These are phyloP conservation scores for Arthroderma uncinatum DNA, from an alignment of 2,329 filamentous ascomycete species.

Conservation along the genomic window DNA sequence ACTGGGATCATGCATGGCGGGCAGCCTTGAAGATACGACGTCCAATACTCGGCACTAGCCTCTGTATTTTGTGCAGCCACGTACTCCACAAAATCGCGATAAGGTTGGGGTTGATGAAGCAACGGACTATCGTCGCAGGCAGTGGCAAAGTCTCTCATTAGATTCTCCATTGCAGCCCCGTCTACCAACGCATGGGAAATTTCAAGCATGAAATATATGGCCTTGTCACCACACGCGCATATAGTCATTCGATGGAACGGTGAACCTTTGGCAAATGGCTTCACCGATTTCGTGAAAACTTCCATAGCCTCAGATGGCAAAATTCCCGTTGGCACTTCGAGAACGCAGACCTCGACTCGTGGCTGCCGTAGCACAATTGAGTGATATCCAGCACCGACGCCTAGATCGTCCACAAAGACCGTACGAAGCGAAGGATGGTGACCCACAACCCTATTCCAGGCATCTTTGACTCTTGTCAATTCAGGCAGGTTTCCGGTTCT, in stretches of 20 bases:
- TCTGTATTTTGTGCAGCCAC: slow-evolving; percentile 15
- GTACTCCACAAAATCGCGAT: slow-evolving; percentile 25
- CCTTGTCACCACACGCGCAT: not conserved
- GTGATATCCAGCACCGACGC: not conserved
- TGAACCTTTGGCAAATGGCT: slow-evolving; percentile 4
- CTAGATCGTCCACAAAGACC: not conserved
- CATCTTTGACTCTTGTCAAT: not conserved
- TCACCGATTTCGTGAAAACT: slow-evolving; percentile 2
- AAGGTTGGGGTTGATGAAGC: not conserved
- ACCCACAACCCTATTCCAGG: slow-evolving; percentile 3
- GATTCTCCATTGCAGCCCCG: slow-evolving; percentile 31
- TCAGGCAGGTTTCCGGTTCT: not conserved
- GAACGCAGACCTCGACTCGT: not conserved
- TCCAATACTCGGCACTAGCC: slow-evolving; percentile 18
- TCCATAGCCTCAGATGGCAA: not conserved
- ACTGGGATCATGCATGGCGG: slow-evolving; percentile 16
- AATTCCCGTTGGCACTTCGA: not conserved
- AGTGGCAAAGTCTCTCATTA: slow-evolving; percentile 27
- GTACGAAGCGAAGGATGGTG: slow-evolving; percentile 1
- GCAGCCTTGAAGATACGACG: slow-evolving; percentile 16
- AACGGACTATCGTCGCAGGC: slow-evolving; percentile 20
- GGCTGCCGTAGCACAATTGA: not conserved
- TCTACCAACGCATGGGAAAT: slow-evolving; percentile 36
- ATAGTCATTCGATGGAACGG: slow-evolving; percentile 3
- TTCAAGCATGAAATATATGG: slow-evolving; percentile 21